A percentile compares a stretch with the other conserved stretches of the same genome.
Evolutionary conservation across 345 rosid species (phyloP).

Genomic region (Brassica juncea): DNA sequence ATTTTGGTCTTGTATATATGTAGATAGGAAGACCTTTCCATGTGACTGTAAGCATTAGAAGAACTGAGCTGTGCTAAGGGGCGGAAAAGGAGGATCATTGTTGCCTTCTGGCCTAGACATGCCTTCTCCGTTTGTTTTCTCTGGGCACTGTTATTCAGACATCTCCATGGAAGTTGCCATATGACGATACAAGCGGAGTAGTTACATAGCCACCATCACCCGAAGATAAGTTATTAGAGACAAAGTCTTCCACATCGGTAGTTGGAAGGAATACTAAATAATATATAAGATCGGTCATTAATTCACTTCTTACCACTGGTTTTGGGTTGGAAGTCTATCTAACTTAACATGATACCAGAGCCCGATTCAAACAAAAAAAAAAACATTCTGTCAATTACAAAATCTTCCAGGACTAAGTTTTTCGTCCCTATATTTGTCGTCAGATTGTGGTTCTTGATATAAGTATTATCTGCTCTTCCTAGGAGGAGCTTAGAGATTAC

Average conservation of each 20-base stretch:
- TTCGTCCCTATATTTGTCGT: neutral
- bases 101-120: neutral
- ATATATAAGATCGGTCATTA: too few species aligned
- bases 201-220: neutral
- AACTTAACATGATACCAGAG: too few species aligned
- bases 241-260: too few species aligned
- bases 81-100: neutral
- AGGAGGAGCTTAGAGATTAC: neutral
- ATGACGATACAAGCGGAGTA: neutral
- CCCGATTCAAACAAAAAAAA: neutral
- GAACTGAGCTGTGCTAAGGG: neutral
- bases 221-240: neutral
- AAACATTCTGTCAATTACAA: neutral
- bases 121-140: neutral
- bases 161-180: neutral
- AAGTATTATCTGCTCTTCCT: neutral
- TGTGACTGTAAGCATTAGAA: neutral
- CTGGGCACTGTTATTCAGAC: neutral
- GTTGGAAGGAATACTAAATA: too few species aligned
- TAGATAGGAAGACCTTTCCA: neutral
- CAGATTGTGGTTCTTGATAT: neutral
- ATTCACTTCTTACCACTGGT: too few species aligned
- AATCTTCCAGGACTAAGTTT: neutral
- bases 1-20: conserved; percentile 34
- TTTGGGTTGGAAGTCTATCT: too few species aligned